Conservation (phyloP, 345 rosid genomes). For the Melastoma malabathricum region DNA sequence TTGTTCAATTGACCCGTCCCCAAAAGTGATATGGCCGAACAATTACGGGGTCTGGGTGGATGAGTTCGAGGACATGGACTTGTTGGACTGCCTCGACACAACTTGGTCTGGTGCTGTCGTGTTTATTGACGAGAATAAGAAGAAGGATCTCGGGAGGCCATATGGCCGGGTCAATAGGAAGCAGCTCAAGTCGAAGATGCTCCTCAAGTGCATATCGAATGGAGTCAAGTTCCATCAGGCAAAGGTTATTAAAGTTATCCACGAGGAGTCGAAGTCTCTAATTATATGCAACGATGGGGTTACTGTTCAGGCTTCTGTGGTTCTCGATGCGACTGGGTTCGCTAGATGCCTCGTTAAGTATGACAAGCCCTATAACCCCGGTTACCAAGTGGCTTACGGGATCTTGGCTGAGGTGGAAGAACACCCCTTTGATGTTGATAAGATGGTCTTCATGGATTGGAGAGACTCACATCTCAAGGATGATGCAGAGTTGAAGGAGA, state of each 20-base stretch:
- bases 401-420: slow-evolving; percentile 88
- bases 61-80: slow-evolving; percentile 94
- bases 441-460: slow-evolving; percentile 99
- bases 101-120: slow-evolving; percentile 97
- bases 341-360: slow-evolving; percentile 88
- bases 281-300: slow-evolving; percentile 79
- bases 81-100: slow-evolving; percentile 88
- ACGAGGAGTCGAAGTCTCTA: slow-evolving; percentile 69
- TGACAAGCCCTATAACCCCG: slow-evolving; percentile 91
- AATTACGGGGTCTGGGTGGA: slow-evolving; percentile 99
- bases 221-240: slow-evolving; percentile 92
- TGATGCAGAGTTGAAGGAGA: slow-evolving; percentile 29
- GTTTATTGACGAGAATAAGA: slow-evolving; percentile 33
- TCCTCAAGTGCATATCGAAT: slow-evolving; percentile 65
- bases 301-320: slow-evolving; percentile 66
- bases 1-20: slow-evolving; percentile 80
- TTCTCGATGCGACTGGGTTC: slow-evolving; percentile 97
- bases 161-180: slow-evolving; percentile 94
- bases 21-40: slow-evolving; percentile 91
- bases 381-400: slow-evolving; percentile 94
- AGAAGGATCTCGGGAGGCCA: slow-evolving; percentile 66
- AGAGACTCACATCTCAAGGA: slow-evolving; percentile 67
- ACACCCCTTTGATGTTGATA: slow-evolving; percentile 85
- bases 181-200: slow-evolving; percentile 86
- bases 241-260: slow-evolving; percentile 74